phyloP scores from a whole-genome alignment of 2,329 filamentous ascomycete genomes.

The Fusarium odoratissimum region DNA sequence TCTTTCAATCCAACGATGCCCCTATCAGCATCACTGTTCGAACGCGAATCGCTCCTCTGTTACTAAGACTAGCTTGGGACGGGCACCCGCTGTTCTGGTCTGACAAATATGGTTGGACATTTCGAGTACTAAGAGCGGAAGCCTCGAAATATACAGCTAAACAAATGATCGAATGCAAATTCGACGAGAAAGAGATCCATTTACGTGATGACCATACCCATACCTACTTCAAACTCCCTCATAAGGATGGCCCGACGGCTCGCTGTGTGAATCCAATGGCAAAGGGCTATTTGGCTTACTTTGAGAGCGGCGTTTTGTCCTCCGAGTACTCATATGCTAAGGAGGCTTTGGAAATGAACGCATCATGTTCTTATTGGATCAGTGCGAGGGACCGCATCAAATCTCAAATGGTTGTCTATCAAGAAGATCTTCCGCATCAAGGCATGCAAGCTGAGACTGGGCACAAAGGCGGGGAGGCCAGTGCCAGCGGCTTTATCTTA shows the following conservation, averaged over 20 bases:
- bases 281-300: constrained; percentile 90
- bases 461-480: constrained; percentile 22
- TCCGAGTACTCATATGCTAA: constrained; percentile 93
- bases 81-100: constrained; percentile 93
- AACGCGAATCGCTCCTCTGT: constrained; percentile 85
- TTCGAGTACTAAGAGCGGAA: constrained; percentile 75
- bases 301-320: constrained; percentile 87
- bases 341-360: constrained; percentile 97
- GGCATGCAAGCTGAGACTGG: neutral
- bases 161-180: constrained; percentile 79
- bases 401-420: constrained; percentile 95
- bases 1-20: constrained; percentile 76
- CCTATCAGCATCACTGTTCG: constrained; percentile 85
- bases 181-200: constrained; percentile 76
- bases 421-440: constrained; percentile 64
- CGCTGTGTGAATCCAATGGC: constrained; percentile 89
- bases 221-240: constrained; percentile 91
- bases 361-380: constrained; percentile 99
- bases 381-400: constrained; percentile 92
- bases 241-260: constrained; percentile 91
- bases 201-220: constrained; percentile 75
- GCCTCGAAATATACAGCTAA: constrained; percentile 73
- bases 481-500: constrained; percentile 79
- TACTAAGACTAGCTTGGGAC: constrained; percentile 89
- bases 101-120: constrained; percentile 92